phyloP scores from a whole-genome alignment of 805 yeast genomes.

The Cyberlindnera euphorbiiphila region DNA sequence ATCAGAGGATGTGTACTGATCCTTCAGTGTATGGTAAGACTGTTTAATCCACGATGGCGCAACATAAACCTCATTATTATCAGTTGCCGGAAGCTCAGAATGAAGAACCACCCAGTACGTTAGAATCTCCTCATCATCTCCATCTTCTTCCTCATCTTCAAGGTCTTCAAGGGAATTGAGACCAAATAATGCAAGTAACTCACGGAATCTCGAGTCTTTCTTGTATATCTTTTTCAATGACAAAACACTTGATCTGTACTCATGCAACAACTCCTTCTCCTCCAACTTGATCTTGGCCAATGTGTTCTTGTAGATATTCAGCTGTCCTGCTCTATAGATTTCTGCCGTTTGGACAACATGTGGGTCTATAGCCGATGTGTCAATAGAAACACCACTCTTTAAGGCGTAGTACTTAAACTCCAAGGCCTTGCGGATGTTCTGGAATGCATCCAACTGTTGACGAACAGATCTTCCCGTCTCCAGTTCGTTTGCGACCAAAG shows the following conservation, averaged over 20 bases:
- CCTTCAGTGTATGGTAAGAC: constrained; percentile 2
- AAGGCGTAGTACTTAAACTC: constrained; percentile 40
- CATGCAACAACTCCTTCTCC: constrained; percentile 47
- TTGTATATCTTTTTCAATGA: constrained; percentile 50
- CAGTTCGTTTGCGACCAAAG: constrained; percentile 33
- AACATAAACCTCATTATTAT: constrained; percentile 8
- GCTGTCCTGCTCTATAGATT: constrained; percentile 49
- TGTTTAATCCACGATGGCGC: constrained; percentile 20
- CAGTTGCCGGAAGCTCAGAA: constrained; percentile 4
- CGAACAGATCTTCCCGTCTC: constrained; percentile 39
- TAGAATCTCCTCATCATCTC: constrained; percentile 34
- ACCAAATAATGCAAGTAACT: constrained; percentile 47
- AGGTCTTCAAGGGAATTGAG: constrained; percentile 42
- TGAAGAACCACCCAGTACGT: constrained; percentile 20
- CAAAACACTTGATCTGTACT: constrained; percentile 39
- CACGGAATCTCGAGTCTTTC: constrained; percentile 45
- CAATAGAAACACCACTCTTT: constrained; percentile 12
- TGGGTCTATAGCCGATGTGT: constrained; percentile 14
- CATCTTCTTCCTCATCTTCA: constrained; percentile 30
- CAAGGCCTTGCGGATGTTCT: constrained; percentile 50
- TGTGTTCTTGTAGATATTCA: constrained; percentile 39
- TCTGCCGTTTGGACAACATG: constrained; percentile 31
- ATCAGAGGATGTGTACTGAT: background rate
- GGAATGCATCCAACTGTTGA: constrained; percentile 55
- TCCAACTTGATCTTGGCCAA: constrained; percentile 40